A percentile compares a stretch with the other conserved stretches of the same genome.
phyloP scores from a whole-genome alignment of 192 early-diverging fungal species.

The Coemansia sp. region DNA sequence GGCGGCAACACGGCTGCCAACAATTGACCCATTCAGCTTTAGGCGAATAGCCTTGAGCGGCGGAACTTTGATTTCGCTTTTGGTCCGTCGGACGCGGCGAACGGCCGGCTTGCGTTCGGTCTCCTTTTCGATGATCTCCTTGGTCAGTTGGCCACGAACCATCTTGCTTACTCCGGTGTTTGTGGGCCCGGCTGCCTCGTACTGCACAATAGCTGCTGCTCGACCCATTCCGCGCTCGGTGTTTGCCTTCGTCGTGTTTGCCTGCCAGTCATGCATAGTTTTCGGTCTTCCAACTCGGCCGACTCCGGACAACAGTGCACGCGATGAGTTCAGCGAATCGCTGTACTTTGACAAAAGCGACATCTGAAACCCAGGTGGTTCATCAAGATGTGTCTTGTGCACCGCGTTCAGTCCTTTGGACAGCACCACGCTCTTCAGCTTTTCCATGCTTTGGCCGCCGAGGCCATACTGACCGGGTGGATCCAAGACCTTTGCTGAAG shows the following conservation, averaged over 20 bases:
- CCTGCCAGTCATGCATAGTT: conserved; percentile 16
- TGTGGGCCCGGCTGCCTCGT: conserved; percentile 19
- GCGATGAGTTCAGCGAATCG: conserved; percentile 40
- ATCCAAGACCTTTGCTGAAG: conserved; percentile 10
- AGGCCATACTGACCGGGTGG: conserved; percentile 33
- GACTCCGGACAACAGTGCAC: conserved; percentile 15
- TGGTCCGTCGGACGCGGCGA: conserved; percentile 41
- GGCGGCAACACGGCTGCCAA: conserved; percentile 8
- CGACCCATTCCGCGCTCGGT: conserved; percentile 14
- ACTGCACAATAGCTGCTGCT: conserved; percentile 31
- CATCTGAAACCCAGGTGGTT: conserved; percentile 21
- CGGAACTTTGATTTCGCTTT: conserved; percentile 45
- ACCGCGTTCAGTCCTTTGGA: background rate
- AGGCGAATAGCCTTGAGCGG: conserved; percentile 49
- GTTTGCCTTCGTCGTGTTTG: conserved; percentile 9
- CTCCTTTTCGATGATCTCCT: conserved; percentile 33
- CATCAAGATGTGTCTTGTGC: background rate
- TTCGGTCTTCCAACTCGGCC: conserved; percentile 10
- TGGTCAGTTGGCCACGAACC: conserved; percentile 32
- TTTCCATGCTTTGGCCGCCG: conserved; percentile 10
- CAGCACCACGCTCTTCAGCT: conserved; percentile 8
- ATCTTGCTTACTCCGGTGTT: conserved; percentile 41
- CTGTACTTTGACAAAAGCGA: conserved; percentile 40
- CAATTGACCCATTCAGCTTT: conserved; percentile 36
- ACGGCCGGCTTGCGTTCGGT: conserved; percentile 19